Evolutionary conservation across 169 alveolate genomes (phyloP).

Genomic region (Eimeria tenella): DNA sequence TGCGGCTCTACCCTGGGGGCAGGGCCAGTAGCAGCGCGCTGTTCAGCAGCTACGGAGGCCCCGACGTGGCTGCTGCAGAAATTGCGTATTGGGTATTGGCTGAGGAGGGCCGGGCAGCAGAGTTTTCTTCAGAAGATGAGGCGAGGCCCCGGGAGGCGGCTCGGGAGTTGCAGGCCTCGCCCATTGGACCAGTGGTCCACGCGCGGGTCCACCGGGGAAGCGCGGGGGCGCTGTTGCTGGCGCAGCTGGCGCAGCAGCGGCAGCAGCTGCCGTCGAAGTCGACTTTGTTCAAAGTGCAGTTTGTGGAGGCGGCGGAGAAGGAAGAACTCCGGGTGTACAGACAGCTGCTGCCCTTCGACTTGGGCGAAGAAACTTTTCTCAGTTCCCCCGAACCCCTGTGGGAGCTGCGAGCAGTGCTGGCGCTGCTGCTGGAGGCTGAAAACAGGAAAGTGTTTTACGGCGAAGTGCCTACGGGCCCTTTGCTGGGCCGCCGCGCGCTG

Average conservation of each 20-base stretch:
- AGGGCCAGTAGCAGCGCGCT: background rate
- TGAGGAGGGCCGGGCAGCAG: background rate
- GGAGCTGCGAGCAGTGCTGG: conserved; percentile 12
- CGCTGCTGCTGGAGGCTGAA: conserved; percentile 44
- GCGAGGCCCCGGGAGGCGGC: background rate
- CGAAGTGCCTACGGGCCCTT: background rate
- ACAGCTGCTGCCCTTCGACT: conserved; percentile 21
- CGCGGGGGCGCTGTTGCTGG: conserved; percentile 5
- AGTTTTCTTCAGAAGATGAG: background rate
- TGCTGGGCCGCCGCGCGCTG: conserved; percentile 15
- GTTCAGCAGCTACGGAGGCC: background rate
- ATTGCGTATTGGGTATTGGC: conserved; percentile 44
- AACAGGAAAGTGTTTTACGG: conserved; percentile 42
- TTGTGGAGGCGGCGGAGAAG: background rate
- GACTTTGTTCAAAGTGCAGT: background rate
- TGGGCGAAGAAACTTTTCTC: conserved; percentile 35
- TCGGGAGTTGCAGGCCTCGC: background rate
- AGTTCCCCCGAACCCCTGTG: background rate
- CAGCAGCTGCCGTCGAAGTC: conserved; percentile 13
- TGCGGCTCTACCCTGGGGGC: background rate
- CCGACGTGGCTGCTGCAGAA: conserved; percentile 3
- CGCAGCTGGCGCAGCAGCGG: background rate
- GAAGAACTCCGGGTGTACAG: conserved; percentile 47
- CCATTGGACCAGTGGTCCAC: conserved; percentile 52
- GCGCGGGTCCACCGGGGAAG: conserved; percentile 40